Percentiles rank a stretch among this genome's conserved stretches.
These are phyloP conservation scores for Xylariaceae sp. DNA, from an alignment of 2,329 filamentous ascomycete species.

Conservation along the genomic window DNA sequence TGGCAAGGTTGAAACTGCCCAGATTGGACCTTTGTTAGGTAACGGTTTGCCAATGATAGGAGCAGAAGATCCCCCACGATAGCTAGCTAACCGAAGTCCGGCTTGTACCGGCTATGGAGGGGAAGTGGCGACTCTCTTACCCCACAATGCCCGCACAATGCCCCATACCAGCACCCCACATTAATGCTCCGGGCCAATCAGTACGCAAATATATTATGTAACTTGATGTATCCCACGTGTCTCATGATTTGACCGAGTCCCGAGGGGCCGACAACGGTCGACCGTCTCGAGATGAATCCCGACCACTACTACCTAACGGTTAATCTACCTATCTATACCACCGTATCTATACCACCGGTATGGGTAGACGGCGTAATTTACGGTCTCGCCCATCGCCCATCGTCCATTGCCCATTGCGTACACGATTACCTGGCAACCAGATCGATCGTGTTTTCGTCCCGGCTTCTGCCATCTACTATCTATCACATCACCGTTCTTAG, in stretches of 20 bases:
- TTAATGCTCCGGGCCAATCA: background rate
- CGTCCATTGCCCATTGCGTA: too few relatives aligned
- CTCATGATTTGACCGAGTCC: background rate
- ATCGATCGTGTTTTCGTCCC: too few relatives aligned
- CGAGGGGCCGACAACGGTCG: background rate
- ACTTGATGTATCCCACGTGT: too few relatives aligned
- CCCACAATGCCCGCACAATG: constrained; percentile 9
- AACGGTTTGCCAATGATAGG: constrained; percentile 17
- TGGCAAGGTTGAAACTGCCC: background rate
- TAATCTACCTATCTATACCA: too few relatives aligned
- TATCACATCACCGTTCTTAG: background rate
- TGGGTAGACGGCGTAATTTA: too few relatives aligned
- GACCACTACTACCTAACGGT: background rate
- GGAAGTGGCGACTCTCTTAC: background rate
- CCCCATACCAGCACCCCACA: constrained; percentile 13
- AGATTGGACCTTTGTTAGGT: constrained; percentile 5
- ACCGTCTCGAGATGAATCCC: background rate
- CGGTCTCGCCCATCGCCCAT: too few relatives aligned
- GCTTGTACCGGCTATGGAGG: constrained; percentile 22
- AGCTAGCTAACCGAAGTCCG: constrained; percentile 11
- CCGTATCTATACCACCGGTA: too few relatives aligned
- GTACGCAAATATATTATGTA: background rate
- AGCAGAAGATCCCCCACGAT: background rate
- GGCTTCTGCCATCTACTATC: background rate
- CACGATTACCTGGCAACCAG: too few relatives aligned